Evolutionary conservation across 2,329 filamentous ascomycete genomes (phyloP), one percentile per base, ranked within the genome.

Genomic region (Tolypocladium amazonense): DNA sequence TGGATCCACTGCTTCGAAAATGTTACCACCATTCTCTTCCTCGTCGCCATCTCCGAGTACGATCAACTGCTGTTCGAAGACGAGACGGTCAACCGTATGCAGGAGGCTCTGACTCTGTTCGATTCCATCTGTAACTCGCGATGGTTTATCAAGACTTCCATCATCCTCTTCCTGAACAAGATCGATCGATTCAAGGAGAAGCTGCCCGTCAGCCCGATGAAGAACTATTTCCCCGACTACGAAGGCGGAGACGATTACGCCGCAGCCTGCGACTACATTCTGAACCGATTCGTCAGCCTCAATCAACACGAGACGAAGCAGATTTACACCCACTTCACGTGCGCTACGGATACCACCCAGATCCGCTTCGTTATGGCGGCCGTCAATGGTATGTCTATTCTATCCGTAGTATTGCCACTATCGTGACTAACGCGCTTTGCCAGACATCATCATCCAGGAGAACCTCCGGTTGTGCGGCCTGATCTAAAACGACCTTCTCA

Each of bases 241-340:
- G 93, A 97, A 79, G 90, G 93, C 66, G 94, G 94, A 68, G 89
- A 96, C 67, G 93, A 99, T 77, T 99, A 99, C 72, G 88, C 89
- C 47, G 89, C 91, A 57, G 94, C 94, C 43, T 99, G 94, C 79
- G 93, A 99, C 76, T 99, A 99, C 79, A 97, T 99, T 70, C 85
- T 99, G 63, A 97, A 97, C 83, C 87, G 94, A 73, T 99, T 99
- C 77, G 94, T 97, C 70, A 94, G 90, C 73, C 81, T 99, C 73
- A 99, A 99, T 80, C 94, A 97, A 78, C 93, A 97, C 75, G 94
- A 97, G 81, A 96, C 92, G 59, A 99, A 99, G 83, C 94, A 99
- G 76, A 97, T 99, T 75, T 99, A 99, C 82, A 99, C 94, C 61
- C 94, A 97, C 77, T 99, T 99, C 79, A 99, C 94, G 57, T 97